Conservation (phyloP, 2,329 filamentous ascomycete species). For the Lachnellula willkommii region DNA sequence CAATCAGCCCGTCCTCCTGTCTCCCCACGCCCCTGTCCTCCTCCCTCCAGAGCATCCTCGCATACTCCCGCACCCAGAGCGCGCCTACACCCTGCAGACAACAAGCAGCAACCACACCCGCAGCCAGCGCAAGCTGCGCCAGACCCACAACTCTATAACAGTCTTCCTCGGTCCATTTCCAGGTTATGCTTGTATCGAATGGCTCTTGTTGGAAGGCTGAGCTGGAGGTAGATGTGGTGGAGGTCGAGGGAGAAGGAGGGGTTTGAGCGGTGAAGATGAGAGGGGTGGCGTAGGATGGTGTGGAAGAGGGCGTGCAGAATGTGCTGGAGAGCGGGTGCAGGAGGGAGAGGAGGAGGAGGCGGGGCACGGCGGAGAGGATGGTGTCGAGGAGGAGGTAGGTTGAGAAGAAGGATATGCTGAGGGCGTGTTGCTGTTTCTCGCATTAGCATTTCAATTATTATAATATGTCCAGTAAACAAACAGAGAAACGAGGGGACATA, state of each 20-base stretch:
- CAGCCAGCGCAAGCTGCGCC: constrained; percentile 18
- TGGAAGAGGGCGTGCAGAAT: constrained; percentile 12
- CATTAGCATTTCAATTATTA: background rate
- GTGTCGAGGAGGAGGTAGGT: constrained; percentile 32
- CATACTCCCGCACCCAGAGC: constrained; percentile 27
- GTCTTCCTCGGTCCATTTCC: constrained; percentile 12
- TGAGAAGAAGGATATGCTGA: constrained; percentile 27
- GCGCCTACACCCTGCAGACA: constrained; percentile 27
- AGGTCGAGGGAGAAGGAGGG: background rate
- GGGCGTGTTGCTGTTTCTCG: constrained; percentile 24
- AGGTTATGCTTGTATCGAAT: background rate
- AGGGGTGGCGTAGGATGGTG: background rate
- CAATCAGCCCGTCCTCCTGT: no score
- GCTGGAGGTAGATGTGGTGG: background rate
- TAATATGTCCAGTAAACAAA: background rate
- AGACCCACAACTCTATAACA: constrained; percentile 20
- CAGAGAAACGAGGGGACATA: constrained; percentile 23
- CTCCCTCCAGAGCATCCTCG: constrained; percentile 18
- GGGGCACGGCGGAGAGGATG: constrained; percentile 26
- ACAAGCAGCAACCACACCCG: constrained; percentile 22
- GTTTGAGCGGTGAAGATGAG: background rate
- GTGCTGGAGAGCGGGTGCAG: constrained; percentile 18
- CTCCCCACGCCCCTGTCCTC: constrained; percentile 15
- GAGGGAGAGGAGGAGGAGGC: constrained; percentile 25
- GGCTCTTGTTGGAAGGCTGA: background rate